Evolutionary conservation across 768 basidiomycete genomes (phyloP).

Genomic region (Psilocybe azurescens): DNA sequence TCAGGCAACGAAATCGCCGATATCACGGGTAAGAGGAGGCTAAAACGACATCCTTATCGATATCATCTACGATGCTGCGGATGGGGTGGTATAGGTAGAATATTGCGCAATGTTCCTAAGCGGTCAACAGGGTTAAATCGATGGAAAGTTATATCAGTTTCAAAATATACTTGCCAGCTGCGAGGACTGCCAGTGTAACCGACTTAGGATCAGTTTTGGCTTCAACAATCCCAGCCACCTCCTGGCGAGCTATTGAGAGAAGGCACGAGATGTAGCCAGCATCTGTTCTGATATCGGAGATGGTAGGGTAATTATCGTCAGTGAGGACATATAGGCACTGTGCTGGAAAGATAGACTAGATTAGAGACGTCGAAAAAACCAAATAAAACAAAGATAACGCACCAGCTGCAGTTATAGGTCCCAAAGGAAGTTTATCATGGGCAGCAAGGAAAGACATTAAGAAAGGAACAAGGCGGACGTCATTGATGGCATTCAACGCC

Average conservation of each 20-base stretch:
- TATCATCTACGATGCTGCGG: conserved; percentile 64
- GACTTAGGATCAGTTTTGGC: conserved; percentile 55
- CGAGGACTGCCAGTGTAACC: conserved; percentile 65
- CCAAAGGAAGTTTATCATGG: conserved; percentile 67
- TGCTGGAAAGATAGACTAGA: conserved; percentile 46
- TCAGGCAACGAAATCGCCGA: conserved; percentile 61
- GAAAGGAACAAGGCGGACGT: conserved; percentile 79
- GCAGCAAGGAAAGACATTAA: conserved; percentile 88
- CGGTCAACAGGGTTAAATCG: background rate
- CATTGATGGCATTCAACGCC: conserved; percentile 86
- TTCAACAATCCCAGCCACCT: conserved; percentile 35
- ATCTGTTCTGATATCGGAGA: conserved; percentile 66
- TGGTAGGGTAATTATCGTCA: conserved; percentile 85
- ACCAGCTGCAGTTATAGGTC: conserved; percentile 86
- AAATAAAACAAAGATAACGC: conserved; percentile 20
- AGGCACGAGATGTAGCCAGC: conserved; percentile 68
- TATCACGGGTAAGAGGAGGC: conserved; percentile 75
- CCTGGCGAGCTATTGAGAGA: conserved; percentile 58
- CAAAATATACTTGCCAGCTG: conserved; percentile 54
- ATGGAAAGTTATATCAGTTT: background rate
- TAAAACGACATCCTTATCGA: conserved; percentile 74
- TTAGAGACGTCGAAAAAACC: background rate
- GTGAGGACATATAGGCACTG: conserved; percentile 94
- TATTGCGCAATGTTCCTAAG: conserved; percentile 76
- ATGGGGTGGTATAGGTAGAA: conserved; percentile 77